Evolutionary conservation across 768 basidiomycete species (phyloP).

Genomic region (Lactarius indigo): DNA sequence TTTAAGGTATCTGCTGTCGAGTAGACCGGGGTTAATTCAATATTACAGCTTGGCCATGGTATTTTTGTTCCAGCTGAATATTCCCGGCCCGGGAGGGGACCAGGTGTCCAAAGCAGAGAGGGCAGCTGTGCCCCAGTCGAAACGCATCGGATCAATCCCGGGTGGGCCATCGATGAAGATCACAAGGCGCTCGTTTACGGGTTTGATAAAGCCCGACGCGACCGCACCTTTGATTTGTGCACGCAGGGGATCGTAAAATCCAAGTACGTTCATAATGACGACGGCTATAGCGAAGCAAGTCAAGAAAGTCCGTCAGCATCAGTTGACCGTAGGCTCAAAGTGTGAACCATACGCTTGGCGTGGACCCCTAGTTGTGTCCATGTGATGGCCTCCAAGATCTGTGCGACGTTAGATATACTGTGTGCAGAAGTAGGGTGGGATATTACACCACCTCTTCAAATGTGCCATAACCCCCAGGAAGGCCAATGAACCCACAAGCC

Average conservation of each 20-base stretch:
- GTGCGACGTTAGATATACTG: neutral
- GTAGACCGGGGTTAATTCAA: neutral
- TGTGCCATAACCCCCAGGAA: constrained; percentile 94
- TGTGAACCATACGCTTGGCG: constrained; percentile 59
- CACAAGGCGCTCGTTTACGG: constrained; percentile 57
- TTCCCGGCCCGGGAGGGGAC: constrained; percentile 30
- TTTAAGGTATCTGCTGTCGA: neutral
- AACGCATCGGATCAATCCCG: constrained; percentile 50
- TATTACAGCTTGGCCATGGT: neutral
- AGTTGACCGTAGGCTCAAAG: neutral
- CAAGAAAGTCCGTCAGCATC: neutral
- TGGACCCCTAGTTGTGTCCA: constrained; percentile 94
- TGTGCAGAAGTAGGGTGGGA: neutral
- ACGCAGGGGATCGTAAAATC: constrained; percentile 82
- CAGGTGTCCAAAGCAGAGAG: constrained; percentile 62
- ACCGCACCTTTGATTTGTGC: constrained; percentile 65
- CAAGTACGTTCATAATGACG: constrained; percentile 78
- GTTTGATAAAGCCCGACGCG: constrained; percentile 69
- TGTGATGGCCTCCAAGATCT: constrained; percentile 89
- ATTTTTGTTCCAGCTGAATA: constrained; percentile 11
- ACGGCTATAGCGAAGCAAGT: constrained; percentile 51
- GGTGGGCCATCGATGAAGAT: constrained; percentile 73
- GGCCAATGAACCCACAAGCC: constrained; percentile 74
- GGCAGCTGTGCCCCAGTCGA: constrained; percentile 77
- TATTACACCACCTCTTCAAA: constrained; percentile 75